These are phyloP conservation scores for Theileria annulata DNA, from an alignment of 169 alveolate genomes.

Conservation along the genomic window DNA sequence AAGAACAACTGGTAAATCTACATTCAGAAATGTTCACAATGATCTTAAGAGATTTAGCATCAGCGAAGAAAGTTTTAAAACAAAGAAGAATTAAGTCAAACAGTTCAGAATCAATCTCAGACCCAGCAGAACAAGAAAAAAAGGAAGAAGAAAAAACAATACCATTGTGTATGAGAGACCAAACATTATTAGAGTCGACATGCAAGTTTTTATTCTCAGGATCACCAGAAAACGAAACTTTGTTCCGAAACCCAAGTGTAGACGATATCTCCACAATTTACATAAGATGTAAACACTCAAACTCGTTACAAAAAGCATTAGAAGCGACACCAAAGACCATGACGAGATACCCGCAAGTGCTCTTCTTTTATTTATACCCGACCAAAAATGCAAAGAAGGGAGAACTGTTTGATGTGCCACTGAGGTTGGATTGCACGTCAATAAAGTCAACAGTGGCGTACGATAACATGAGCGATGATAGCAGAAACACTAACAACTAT, in stretches of 20 bases:
- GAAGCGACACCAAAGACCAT: constrained; percentile 77
- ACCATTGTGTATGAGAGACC: constrained; percentile 62
- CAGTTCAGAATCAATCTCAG: not conserved
- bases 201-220: constrained; percentile 76
- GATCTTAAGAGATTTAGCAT: constrained; percentile 67
- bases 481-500: constrained; percentile 29
- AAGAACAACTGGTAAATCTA: constrained; percentile 77
- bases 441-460: constrained; percentile 41
- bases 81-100: constrained; percentile 32
- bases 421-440: constrained; percentile 80
- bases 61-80: constrained; percentile 49
- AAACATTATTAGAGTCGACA: constrained; percentile 69
- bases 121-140: not conserved
- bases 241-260: constrained; percentile 49
- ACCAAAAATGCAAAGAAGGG: constrained; percentile 86
- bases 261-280: constrained; percentile 63
- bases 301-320: constrained; percentile 77
- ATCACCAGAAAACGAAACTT: constrained; percentile 70
- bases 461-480: constrained; percentile 32
- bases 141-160: constrained; percentile 22
- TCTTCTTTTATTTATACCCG: constrained; percentile 83
- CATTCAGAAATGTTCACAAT: constrained; percentile 79
- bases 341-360: constrained; percentile 83
- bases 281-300: constrained; percentile 66
- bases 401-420: constrained; percentile 86